phyloP scores from a whole-genome alignment of 2,329 filamentous ascomycete species.

The Penicillium sp. region DNA sequence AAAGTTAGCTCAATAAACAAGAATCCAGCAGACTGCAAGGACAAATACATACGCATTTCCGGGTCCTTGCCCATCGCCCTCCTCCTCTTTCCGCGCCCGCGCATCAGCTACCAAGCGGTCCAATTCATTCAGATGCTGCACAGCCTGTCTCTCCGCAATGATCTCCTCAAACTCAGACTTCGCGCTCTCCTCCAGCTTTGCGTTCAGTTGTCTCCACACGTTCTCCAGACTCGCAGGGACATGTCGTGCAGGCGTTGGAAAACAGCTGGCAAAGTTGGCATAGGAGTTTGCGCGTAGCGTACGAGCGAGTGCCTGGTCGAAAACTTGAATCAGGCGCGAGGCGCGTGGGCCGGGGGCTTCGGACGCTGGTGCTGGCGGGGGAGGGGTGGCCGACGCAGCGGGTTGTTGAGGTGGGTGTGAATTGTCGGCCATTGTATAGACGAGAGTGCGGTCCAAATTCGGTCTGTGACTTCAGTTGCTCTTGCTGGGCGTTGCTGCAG shows the following conservation, averaged over 20 bases:
- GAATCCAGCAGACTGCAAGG: not conserved
- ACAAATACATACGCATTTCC: slow-evolving; percentile 46
- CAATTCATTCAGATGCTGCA: slow-evolving; percentile 59
- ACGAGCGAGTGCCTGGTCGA: slow-evolving; percentile 57
- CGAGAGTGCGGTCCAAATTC: not conserved
- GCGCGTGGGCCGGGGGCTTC: slow-evolving; percentile 58
- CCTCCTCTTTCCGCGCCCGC: slow-evolving; percentile 49
- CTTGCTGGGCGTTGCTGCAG: not conserved
- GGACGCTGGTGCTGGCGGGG: slow-evolving; percentile 48
- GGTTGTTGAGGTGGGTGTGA: slow-evolving; percentile 12
- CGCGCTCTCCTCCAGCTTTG: slow-evolving; percentile 57
- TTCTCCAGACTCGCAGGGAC: slow-evolving; percentile 56
- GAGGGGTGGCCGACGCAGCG: slow-evolving; percentile 45
- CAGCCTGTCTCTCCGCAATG: slow-evolving; percentile 55
- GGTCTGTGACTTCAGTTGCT: not conserved
- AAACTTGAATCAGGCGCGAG: slow-evolving; percentile 59
- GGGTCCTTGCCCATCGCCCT: slow-evolving; percentile 35
- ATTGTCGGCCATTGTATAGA: slow-evolving; percentile 19
- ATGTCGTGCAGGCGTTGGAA: slow-evolving; percentile 60
- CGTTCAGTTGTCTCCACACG: slow-evolving; percentile 59
- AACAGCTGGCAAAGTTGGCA: slow-evolving; percentile 62
- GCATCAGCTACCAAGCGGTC: slow-evolving; percentile 61
- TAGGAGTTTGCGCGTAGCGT: slow-evolving; percentile 62
- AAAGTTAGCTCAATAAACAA: not conserved
- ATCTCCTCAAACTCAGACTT: slow-evolving; percentile 62